Conservation (phyloP, 2,329 filamentous ascomycete genomes). For the Penicillium sp. region DNA sequence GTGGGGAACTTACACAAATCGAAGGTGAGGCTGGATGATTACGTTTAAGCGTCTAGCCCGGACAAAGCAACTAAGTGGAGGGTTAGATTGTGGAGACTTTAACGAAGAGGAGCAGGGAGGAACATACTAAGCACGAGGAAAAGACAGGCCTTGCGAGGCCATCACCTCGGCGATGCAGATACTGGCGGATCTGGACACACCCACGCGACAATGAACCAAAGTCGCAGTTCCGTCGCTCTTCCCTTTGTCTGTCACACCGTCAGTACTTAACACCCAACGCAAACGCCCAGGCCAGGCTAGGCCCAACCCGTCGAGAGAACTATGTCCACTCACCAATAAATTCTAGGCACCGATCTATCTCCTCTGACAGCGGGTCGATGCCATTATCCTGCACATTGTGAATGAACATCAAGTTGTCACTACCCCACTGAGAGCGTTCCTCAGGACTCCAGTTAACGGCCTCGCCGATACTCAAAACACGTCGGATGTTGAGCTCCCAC, state of each 20-base stretch:
- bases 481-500: slow-evolving; percentile 77
- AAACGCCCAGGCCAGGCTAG: not conserved
- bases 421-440: slow-evolving; percentile 73
- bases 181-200: slow-evolving; percentile 92
- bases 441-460: slow-evolving; percentile 78
- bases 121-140: slow-evolving; percentile 82
- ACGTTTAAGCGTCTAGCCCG: slow-evolving; percentile 91
- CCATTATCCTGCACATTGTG: slow-evolving; percentile 95
- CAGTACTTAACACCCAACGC: not conserved
- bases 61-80: slow-evolving; percentile 74
- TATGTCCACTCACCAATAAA: slow-evolving; percentile 78
- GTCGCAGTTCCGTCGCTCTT: slow-evolving; percentile 79
- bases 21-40: slow-evolving; percentile 95
- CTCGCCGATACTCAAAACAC: slow-evolving; percentile 92
- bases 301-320: not conserved
- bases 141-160: slow-evolving; percentile 77
- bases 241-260: slow-evolving; percentile 68
- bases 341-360: slow-evolving; percentile 83
- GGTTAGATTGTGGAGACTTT: not conserved
- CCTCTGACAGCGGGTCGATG: slow-evolving; percentile 85
- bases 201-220: slow-evolving; percentile 93
- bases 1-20: slow-evolving; percentile 70
- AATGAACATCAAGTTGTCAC: slow-evolving; percentile 78
- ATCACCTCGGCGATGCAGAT: slow-evolving; percentile 99
- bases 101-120: not conserved